Evolutionary conservation across 306 rosid genomes (phyloP).

Genomic region (Citrullus amarus): DNA sequence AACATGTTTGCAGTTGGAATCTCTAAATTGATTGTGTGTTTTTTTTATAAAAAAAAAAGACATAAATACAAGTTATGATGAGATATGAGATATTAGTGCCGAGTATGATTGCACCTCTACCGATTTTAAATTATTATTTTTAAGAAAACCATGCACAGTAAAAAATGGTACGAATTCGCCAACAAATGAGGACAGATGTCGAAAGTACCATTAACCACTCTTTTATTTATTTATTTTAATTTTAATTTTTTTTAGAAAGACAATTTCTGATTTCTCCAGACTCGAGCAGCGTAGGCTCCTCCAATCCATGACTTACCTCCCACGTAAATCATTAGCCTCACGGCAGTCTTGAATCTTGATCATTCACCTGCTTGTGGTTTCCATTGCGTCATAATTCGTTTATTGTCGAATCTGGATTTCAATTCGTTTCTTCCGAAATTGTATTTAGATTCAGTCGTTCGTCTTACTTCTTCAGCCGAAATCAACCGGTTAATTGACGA

Average conservation of each 20-base stretch:
- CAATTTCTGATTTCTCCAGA: not conserved
- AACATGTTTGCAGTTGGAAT: no score
- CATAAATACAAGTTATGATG: no score
- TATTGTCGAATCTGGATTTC: not conserved
- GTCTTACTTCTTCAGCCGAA: not conserved
- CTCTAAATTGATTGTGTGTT: no score
- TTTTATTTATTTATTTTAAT: not conserved
- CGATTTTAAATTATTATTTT: no score
- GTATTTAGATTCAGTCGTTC: not conserved
- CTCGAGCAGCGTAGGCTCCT: not conserved
- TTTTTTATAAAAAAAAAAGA: no score
- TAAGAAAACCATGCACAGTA: no score
- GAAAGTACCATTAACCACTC: not conserved
- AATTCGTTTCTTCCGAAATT: not conserved
- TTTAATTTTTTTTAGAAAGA: not conserved
- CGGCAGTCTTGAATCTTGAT: not conserved
- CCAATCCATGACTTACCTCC: not conserved
- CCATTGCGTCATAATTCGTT: not conserved
- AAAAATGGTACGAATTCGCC: not conserved
- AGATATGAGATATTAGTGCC: no score
- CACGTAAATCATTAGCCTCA: not conserved
- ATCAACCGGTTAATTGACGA: conserved; percentile 1
- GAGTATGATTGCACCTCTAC: no score
- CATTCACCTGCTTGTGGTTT: not conserved
- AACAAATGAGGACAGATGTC: not conserved